phyloP scores from a whole-genome alignment of 441 rosid species.

The Populus trichocarpa region DNA sequence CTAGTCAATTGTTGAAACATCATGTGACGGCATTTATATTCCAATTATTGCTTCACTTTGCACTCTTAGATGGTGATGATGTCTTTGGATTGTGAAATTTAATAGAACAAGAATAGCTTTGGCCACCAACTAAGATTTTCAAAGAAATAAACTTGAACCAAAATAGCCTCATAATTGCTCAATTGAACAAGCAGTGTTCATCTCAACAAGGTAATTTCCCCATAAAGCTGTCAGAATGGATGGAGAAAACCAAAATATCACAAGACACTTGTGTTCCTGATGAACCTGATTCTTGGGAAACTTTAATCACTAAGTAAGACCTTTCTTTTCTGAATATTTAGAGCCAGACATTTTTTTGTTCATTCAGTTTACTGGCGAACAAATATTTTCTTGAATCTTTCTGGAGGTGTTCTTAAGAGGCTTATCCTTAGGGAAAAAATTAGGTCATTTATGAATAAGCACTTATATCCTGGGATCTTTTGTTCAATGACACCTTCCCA shows the following conservation, averaged over 20 bases:
- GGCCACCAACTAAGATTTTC: neutral
- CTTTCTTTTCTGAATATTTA: neutral
- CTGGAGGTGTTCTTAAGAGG: neutral
- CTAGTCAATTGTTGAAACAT: neutral
- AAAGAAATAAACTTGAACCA: neutral
- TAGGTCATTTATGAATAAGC: neutral
- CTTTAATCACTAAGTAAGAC: neutral
- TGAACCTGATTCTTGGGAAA: neutral
- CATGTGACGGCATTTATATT: neutral
- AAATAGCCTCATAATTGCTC: neutral
- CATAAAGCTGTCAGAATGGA: neutral
- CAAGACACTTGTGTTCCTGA: neutral
- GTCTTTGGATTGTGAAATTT: neutral
- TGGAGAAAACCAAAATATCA: neutral
- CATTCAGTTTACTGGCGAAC: neutral
- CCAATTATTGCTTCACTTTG: neutral
- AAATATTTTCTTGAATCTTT: neutral
- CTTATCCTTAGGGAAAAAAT: neutral
- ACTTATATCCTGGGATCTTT: neutral
- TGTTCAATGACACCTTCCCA: neutral
- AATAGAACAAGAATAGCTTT: neutral
- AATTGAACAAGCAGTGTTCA: neutral
- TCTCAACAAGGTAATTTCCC: neutral
- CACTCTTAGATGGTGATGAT: neutral
- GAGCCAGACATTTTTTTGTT: neutral